Base-by-base conservation (phyloP, 2,329 filamentous ascomycete genomes). In the Cercospora citrullina region DNA sequence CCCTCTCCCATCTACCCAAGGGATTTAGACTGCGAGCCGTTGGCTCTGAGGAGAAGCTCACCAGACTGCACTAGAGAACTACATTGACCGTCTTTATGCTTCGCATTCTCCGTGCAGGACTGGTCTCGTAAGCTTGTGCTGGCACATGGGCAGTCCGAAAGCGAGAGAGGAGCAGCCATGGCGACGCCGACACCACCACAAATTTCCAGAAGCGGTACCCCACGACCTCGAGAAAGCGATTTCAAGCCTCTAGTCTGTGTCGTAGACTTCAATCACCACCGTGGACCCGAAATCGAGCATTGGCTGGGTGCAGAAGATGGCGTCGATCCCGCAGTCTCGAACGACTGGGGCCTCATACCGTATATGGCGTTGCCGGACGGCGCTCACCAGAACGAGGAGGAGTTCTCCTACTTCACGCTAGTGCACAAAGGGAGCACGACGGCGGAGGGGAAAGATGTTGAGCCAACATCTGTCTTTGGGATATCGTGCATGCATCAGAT, bases 391-490 rank as follows among this genome's bases (percentile, higher is more conserved):
- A 90, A 92, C 23, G 91, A 90, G 67, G 95, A 99, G 81, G 95
- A 98, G 81, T 99, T 98, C 83, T 97, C 94, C 62, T 99, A 99
- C 83, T 99, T 99, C 79, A 98, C 94, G 8, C 88, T 99, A 53
- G 76, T 78, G 14, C 68, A 78, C 31, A 88, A 89, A 58, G 85
- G 68, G 23, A 84, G 64, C 12, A 30, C 60, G 12, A 57, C 30
- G 26, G 53, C 53, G 5, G 65, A 63, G 4, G 72, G 66, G 16
- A 45, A 67, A 39, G 72, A 74, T 36, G 71, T 72, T 4, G 70
- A 72, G 63, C 71, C 84, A 81, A 71, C 71, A 14, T 73, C 87
- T 89, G 31, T 99, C 23, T 99, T 99, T 78, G 95, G 95, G 70
- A 97, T 99, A 77, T 91, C 93, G 18, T 99, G 95, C 80, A 97